Percentiles rank a stretch among this genome's conserved stretches.
Conservation (phyloP, 139 green algal species). For the Chlorella sp. region DNA sequence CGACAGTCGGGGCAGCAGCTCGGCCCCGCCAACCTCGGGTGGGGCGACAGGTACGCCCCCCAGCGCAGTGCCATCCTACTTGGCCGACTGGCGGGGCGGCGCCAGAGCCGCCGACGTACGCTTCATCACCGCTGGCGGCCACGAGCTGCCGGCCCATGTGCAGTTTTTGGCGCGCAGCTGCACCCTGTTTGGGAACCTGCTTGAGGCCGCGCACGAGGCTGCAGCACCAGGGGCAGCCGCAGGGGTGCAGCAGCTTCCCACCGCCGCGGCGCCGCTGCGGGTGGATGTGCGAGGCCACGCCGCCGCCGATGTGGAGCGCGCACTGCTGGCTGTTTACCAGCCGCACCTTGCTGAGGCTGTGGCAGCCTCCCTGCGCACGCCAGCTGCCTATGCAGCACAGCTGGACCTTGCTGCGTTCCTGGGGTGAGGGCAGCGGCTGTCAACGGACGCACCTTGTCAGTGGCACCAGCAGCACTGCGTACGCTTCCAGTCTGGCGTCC, state of each 20-base stretch:
- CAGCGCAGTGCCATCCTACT: too few relatives aligned
- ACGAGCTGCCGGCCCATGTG: neutral
- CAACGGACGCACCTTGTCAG: too few relatives aligned
- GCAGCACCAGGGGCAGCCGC: neutral
- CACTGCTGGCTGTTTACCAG: neutral
- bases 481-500: neutral
- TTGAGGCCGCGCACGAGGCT: neutral
- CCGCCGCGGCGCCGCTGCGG: neutral
- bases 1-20: too few relatives aligned
- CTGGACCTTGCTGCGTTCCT: conserved; percentile 11
- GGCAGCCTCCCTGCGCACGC: neutral
- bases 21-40: too few relatives aligned
- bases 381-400: neutral
- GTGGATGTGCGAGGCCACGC: neutral
- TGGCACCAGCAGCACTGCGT: neutral
- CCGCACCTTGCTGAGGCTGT: neutral
- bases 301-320: neutral
- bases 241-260: neutral
- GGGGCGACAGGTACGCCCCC: too few relatives aligned
- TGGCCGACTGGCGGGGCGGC: too few relatives aligned
- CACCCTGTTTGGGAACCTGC: neutral
- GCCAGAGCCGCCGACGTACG: neutral
- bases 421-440: neutral
- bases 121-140: neutral
- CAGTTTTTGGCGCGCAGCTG: conserved; percentile 15